Evolutionary conservation across 129 eudicot genomes (phyloP), one percentile per base, ranked within the genome.

Genomic region (Erigeron canadensis): DNA sequence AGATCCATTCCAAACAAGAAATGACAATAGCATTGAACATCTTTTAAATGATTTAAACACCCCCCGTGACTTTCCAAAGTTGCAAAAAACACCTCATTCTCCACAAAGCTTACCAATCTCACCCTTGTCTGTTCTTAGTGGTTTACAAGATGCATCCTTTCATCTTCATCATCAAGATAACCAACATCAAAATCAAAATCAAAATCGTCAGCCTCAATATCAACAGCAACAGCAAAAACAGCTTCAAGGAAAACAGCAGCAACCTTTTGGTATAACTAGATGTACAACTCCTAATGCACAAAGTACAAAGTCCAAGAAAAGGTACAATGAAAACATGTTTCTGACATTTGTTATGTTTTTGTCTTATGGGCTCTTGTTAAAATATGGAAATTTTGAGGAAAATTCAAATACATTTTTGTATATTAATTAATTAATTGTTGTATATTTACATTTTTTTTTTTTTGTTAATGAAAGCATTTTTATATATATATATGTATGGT

Each of bases 91-190:
- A 16, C 68, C 75, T 73, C 70, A 69, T 12, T 72, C 85, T 54
- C 81, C 84, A 46, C 86, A 75, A 19, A 80, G 47, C 47, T 69
- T 81, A 5, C 91, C 95, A 58, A 77, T 85, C 64, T 83, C 94
- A 59, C 90, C 91, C 13, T 87, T 86, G 22, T 84, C 94, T 75
- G 87, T 86, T 76, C 86, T 87, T 71, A 87, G 85, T 11, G 91
- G 83, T 18, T 76, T 91, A 71, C 91, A 80, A 81, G 86, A 82
- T 84, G 85, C 64, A 59, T 67, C 88, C 21, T 68, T 65, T 66
- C 63, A 67, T 66, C 74, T n/a, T n/a, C n/a, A 22, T 74, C 54
- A 41, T 60, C 45, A 15, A 75, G 72, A 16, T 73, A 59, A 60
- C 47, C 47, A 47, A 0, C 71, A 74, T 8, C 71, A 74, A 1